Percentiles rank a stretch among this genome's conserved stretches.
Evolutionary conservation across 495 filamentous ascomycete species (phyloP).

Genomic region (Annulohypoxylon bovei): DNA sequence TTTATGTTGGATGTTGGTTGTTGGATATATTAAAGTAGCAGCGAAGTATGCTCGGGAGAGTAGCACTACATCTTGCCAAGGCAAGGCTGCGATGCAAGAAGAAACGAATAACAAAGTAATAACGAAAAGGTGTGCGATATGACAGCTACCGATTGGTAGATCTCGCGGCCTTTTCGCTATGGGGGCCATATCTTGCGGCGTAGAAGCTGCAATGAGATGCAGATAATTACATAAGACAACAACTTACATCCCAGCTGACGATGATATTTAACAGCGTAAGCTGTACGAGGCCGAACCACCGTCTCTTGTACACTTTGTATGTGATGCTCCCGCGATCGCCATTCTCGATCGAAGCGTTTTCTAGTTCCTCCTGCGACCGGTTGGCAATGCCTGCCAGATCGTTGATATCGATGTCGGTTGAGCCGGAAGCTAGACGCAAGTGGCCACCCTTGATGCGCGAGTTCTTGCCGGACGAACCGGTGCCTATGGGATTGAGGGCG

Average conservation of each 20-base stretch:
- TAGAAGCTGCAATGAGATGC: neutral
- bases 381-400: constrained; percentile 2
- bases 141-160: constrained; percentile 34
- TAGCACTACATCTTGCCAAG: constrained; percentile 18
- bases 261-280: constrained; percentile 90
- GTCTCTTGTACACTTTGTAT: constrained; percentile 86
- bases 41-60: neutral
- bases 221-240: neutral
- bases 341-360: constrained; percentile 25
- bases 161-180: constrained; percentile 1
- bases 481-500: constrained; percentile 30
- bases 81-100: constrained; percentile 10
- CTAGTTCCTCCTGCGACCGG: constrained; percentile 14
- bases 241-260: constrained; percentile 91
- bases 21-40: constrained; percentile 6
- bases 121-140: constrained; percentile 1
- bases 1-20: neutral
- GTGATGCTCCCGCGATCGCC: constrained; percentile 29
- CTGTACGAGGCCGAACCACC: constrained; percentile 88
- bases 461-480: constrained; percentile 22
- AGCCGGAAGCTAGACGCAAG: constrained; percentile 37
- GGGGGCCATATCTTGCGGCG: neutral
- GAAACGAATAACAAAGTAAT: constrained; percentile 9
- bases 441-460: constrained; percentile 34
- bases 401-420: constrained; percentile 31